Base-by-base conservation (phyloP, 1,284 basidiomycete genomes). In the Afroboletus lepidellus region DNA sequence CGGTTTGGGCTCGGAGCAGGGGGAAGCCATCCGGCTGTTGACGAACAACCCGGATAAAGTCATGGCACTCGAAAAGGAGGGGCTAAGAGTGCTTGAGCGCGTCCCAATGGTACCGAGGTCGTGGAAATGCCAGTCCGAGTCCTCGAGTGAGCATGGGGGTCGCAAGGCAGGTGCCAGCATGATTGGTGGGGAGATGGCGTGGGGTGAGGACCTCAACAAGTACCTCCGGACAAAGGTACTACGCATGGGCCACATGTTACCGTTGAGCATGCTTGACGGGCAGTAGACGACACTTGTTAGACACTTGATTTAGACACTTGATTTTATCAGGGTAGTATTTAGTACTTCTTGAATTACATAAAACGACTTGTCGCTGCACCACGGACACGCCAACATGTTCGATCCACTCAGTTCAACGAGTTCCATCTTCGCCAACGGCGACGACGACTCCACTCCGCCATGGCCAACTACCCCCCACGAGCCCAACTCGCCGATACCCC, bases 21-120 rank as follows among this genome's bases (percentile, higher is more conserved):
- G 75, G 34, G 81, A 84, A 53, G 83, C 85, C 33, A 82, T 97
- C 37, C 78, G 92, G 48, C 74, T 99, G 57, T 75, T 99, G 71
- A 99, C 97, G 49, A 99, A 99, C 74, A 99, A 99, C 71, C 96
- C 97, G 15, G 95, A 96, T 71, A 99, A 99, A 74, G 90, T 99
- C 51, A 80, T 85, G 60, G 93, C 94, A 42, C 73, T 99, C 57
- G 81, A 90, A 68, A 79, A 77, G 58, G 95, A 98, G 69, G 92
- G 93, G 0, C 78, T 99, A 50, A 75, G 70, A 24, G 84, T 99
- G 29, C 76, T 78, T 6, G 94, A 98, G 72, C 81, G 94, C 11
- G 92, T 98, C 13, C 80, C 90, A 33, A 99, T 99, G 96, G 85
- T 98, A 4, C 96, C 96, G 8, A 78, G 94, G 50, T 90, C 90